Evolutionary conservation across 768 basidiomycete species (phyloP), one percentile per base, ranked within the genome.

Genomic region (Calocybe gangraenosa): DNA sequence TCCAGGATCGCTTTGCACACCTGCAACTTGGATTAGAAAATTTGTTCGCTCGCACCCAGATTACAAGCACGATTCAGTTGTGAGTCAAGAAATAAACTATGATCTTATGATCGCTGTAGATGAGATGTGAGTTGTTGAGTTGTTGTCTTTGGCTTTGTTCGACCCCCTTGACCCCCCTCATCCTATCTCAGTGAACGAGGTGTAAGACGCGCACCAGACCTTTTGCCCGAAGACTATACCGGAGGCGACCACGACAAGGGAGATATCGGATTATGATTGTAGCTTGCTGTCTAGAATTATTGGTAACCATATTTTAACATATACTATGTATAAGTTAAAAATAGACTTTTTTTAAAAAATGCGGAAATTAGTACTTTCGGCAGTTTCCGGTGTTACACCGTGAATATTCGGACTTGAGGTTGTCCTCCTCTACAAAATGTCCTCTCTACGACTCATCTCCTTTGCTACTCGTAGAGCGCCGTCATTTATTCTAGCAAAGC

Each of bases 61-160:
- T n/a, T 99, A 99, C 69, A 84, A 87, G 63, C 76, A 80, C 40
- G 92, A 99, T 66, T 95, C 92, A n/a, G 85, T 87, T 40, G 91
- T 99, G 15, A 86, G 75, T 40, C 78, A 90, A 57, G 83, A 87
- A 65, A 92, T 98, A 59, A 96, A 93, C 59, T 96, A 94, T 60
- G 96, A 99, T 66, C 75, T 99, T 20, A 72, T 96, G 60, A 74
- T 82, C 36, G 89, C 91, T 2, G 68, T 96, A 5, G 94, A 98
- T 59, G 87, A 92, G 63, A 87, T 98, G 90, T 96, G 64, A 62
- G 92, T 36, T 9, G n/a, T n/a, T n/a, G n/a, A n/a, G n/a, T n/a
- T n/a, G n/a, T n/a, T n/a, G n/a, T n/a, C n/a, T n/a, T n/a, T n/a
- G n/a, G n/a, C n/a, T n/a, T n/a, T n/a, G n/a, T n/a, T n/a, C n/a